phyloP scores from a whole-genome alignment of 345 rosid species.

The Toxicodendron radicans region DNA sequence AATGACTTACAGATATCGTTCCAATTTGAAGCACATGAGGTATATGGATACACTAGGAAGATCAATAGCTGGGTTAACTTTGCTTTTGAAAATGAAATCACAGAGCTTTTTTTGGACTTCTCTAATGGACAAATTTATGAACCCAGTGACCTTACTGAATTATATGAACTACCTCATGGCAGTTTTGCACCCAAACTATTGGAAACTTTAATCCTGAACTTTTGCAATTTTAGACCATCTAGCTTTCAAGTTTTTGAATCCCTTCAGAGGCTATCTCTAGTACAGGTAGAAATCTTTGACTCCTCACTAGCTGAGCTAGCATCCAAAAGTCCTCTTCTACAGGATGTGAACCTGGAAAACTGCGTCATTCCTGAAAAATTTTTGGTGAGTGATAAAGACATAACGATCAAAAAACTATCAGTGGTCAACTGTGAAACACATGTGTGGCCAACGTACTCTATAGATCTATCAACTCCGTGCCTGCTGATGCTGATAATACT shows the following conservation, averaged over 20 bases:
- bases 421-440: slow-evolving; percentile 12
- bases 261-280: slow-evolving; percentile 19
- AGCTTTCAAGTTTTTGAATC: slow-evolving; percentile 20
- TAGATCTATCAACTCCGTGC: slow-evolving; percentile 24
- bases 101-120: slow-evolving; percentile 23
- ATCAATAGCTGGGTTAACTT: slow-evolving; percentile 20
- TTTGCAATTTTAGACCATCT: slow-evolving; percentile 24
- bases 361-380: slow-evolving; percentile 19
- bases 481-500: slow-evolving; percentile 7
- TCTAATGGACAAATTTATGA: background rate
- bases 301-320: slow-evolving; percentile 15
- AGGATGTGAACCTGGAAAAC: slow-evolving; percentile 22
- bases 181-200: slow-evolving; percentile 21
- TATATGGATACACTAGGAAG: slow-evolving; percentile 2
- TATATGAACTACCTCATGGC: slow-evolving; percentile 17
- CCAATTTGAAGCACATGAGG: slow-evolving; percentile 3
- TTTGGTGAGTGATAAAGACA: slow-evolving; percentile 21
- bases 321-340: slow-evolving; percentile 21
- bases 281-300: slow-evolving; percentile 12
- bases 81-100: slow-evolving; percentile 20
- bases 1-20: slow-evolving; percentile 15
- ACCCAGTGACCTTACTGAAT: background rate
- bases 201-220: slow-evolving; percentile 11
- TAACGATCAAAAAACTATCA: slow-evolving; percentile 19
- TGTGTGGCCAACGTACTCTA: slow-evolving; percentile 1